Conservation (phyloP, 179 eudicot genomes). For the Beta macrorhiza region DNA sequence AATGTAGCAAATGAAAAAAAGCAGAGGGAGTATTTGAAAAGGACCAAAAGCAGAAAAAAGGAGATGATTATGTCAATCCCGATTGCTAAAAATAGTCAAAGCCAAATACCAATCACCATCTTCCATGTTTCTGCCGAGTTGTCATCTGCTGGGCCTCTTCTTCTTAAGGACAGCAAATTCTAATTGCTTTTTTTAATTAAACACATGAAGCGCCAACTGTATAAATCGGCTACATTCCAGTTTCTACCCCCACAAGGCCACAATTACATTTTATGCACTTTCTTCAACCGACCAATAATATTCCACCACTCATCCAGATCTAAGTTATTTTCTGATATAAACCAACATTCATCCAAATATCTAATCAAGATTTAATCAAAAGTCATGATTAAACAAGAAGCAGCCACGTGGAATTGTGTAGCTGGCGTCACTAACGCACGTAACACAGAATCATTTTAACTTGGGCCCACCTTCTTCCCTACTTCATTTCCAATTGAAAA, state of each 20-base stretch:
- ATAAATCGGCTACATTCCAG: not conserved
- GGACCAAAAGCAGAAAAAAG: not conserved
- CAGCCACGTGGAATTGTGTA: too few relatives aligned
- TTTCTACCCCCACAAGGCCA: too few relatives aligned
- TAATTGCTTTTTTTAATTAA: not conserved
- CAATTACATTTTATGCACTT: not conserved
- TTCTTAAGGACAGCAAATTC: not conserved
- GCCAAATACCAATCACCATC: not conserved
- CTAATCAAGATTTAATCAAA: not conserved
- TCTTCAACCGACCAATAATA: not conserved
- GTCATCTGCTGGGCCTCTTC: not conserved
- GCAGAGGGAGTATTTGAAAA: too few relatives aligned
- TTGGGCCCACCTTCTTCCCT: not conserved
- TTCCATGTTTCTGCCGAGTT: not conserved
- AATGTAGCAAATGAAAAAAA: too few relatives aligned
- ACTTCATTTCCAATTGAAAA: too few relatives aligned
- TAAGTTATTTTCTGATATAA: not conserved
- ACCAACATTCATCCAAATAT: not conserved
- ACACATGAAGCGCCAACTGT: conserved; percentile 11
- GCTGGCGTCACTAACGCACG: not conserved
- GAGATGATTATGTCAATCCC: not conserved
- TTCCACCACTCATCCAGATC: not conserved
- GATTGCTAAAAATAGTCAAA: conserved; percentile 1
- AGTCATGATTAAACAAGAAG: not conserved
- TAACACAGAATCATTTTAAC: not conserved